Evolutionary conservation across 2,329 filamentous ascomycete species (phyloP).

Genomic region (Fusarium torreyae): DNA sequence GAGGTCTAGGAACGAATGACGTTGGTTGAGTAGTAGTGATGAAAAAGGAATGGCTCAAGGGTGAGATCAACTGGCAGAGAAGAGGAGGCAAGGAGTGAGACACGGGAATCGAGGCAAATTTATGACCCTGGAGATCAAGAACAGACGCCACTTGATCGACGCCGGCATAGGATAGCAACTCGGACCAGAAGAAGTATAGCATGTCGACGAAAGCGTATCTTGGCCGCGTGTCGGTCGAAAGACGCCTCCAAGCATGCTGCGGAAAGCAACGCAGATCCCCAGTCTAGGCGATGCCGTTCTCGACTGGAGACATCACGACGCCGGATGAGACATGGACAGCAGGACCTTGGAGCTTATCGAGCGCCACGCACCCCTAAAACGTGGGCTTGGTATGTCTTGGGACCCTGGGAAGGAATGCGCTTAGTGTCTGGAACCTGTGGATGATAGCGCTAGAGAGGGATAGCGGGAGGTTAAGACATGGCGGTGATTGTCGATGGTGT

Average conservation of each 20-base stretch:
- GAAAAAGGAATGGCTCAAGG: slow-evolving; percentile 31
- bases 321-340: slow-evolving; percentile 23
- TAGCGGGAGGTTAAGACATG: slow-evolving; percentile 18
- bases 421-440: slow-evolving; percentile 33
- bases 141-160: slow-evolving; percentile 19
- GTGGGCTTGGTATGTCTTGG: slow-evolving; percentile 42
- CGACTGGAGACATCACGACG: slow-evolving; percentile 15
- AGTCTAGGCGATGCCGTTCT: slow-evolving; percentile 25
- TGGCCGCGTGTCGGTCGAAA: slow-evolving; percentile 15
- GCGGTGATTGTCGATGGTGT: slow-evolving; percentile 7
- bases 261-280: slow-evolving; percentile 36
- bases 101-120: slow-evolving; percentile 32
- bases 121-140: slow-evolving; percentile 30
- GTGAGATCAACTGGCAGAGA: slow-evolving; percentile 23
- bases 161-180: slow-evolving; percentile 4
- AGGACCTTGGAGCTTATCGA: slow-evolving; percentile 7
- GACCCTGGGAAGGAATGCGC: slow-evolving; percentile 34
- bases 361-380: slow-evolving; percentile 36
- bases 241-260: slow-evolving; percentile 18
- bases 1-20: slow-evolving; percentile 31
- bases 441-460: slow-evolving; percentile 13
- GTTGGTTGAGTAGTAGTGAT: slow-evolving; percentile 18
- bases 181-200: slow-evolving; percentile 16
- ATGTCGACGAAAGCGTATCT: slow-evolving; percentile 34
- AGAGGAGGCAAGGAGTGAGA: slow-evolving; percentile 17